Conservation (phyloP, 148 eudicot species). For the Rhododendron mucronatum region DNA sequence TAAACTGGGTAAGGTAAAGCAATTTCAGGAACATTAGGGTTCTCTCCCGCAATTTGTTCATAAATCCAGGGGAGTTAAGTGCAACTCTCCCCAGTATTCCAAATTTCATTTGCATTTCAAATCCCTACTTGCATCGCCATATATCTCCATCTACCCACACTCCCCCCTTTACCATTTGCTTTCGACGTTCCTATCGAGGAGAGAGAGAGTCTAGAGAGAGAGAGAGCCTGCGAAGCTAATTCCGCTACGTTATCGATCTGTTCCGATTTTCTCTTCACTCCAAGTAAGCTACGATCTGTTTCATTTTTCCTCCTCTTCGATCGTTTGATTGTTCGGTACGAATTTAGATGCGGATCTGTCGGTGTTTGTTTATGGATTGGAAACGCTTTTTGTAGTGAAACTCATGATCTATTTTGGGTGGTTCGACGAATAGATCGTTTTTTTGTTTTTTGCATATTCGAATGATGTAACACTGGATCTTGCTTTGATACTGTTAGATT, state of each 20-base stretch:
- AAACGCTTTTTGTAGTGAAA: neutral
- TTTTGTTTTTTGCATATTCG: neutral
- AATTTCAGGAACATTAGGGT: neutral
- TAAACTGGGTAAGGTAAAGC: neutral
- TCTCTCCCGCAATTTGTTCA: neutral
- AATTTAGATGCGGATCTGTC: neutral
- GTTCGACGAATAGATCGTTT: neutral
- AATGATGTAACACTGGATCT: neutral
- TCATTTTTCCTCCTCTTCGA: neutral
- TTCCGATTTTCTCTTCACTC: neutral
- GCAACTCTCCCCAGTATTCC: neutral
- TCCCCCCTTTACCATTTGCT: neutral
- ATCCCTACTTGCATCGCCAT: neutral
- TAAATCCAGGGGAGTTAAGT: neutral
- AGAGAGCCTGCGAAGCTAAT: neutral
- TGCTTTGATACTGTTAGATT: neutral
- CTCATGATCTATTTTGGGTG: neutral
- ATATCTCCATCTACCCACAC: neutral
- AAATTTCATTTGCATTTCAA: constrained; percentile 19
- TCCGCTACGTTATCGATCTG: neutral
- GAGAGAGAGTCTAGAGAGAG: constrained; percentile 6
- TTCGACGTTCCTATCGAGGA: neutral
- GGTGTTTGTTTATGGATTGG: neutral
- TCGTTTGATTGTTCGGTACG: neutral
- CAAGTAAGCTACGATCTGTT: neutral